These are phyloP conservation scores for Fistulina hepatica DNA, from an alignment of 1,284 basidiomycete genomes.

Conservation along the genomic window DNA sequence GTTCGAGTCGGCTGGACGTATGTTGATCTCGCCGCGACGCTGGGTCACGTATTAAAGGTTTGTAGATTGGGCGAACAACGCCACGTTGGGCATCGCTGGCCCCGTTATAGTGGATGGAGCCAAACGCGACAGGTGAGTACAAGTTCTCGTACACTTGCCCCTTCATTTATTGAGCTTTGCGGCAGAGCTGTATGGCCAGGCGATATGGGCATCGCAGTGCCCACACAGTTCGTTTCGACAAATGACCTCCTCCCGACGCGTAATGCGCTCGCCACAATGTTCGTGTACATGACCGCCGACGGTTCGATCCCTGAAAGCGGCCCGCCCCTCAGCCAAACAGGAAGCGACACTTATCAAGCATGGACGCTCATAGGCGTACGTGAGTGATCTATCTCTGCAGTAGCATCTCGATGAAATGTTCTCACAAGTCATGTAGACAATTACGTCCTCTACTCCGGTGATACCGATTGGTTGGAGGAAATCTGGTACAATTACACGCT, in stretches of 20 bases:
- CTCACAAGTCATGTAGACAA: constrained; percentile 30
- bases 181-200: constrained; percentile 48
- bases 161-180: neutral
- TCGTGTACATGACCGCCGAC: constrained; percentile 36
- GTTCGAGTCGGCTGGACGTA: constrained; percentile 6
- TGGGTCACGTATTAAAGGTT: neutral
- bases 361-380: too few species aligned
- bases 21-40: neutral
- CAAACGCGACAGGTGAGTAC: constrained; percentile 41
- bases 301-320: constrained; percentile 49
- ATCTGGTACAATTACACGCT: constrained; percentile 44
- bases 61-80: constrained; percentile 47
- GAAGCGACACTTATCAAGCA: too few species aligned
- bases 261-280: constrained; percentile 51
- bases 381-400: too few species aligned
- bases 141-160: neutral
- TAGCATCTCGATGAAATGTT: neutral
- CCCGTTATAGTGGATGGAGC: constrained; percentile 56
- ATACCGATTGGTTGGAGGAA: constrained; percentile 30
- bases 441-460: constrained; percentile 37
- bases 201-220: constrained; percentile 55
- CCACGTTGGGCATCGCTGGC: constrained; percentile 42
- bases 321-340: constrained; percentile 42
- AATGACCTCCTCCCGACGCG: constrained; percentile 44
- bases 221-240: constrained; percentile 49